Conservation (phyloP, 192 early-diverging fungal species). For the Coemansia reversa region DNA sequence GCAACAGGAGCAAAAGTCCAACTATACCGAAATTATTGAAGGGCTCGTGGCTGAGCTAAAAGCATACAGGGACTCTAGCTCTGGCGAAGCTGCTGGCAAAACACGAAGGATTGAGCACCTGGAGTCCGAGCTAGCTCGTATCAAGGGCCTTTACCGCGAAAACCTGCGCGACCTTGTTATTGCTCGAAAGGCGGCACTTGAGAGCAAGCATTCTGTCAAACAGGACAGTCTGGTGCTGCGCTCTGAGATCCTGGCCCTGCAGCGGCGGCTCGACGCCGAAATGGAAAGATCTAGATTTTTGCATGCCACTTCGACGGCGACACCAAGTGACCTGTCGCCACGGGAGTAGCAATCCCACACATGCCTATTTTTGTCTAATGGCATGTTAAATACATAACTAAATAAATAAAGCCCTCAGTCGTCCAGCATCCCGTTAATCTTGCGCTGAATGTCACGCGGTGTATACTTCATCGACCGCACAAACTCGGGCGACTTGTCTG, state of each 20-base stretch:
- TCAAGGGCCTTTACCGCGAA: conserved; percentile 47
- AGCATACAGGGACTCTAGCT: conserved; percentile 25
- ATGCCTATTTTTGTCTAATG: conserved; percentile 1
- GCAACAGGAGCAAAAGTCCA: conserved; percentile 49
- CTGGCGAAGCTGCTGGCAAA: conserved; percentile 21
- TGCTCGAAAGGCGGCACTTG: conserved; percentile 39
- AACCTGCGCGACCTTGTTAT: conserved; percentile 49
- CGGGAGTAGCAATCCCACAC: conserved; percentile 1
- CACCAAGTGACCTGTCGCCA: conserved; percentile 7
- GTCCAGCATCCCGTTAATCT: conserved; percentile 42
- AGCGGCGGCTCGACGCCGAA: conserved; percentile 51
- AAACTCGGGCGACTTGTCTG: conserved; percentile 50
- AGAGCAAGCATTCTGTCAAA: conserved; percentile 49
- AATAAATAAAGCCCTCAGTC: conserved; percentile 20
- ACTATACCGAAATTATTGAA: conserved; percentile 50
- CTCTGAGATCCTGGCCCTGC: conserved; percentile 49
- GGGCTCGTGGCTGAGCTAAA: conserved; percentile 41
- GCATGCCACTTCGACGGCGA: conserved; percentile 19
- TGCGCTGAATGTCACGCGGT: conserved; percentile 46
- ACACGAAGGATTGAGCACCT: conserved; percentile 32
- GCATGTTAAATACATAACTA: conserved; percentile 3
- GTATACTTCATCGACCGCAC: conserved; percentile 49
- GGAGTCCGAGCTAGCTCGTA: conserved; percentile 39
- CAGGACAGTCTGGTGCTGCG: conserved; percentile 51
- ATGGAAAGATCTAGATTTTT: conserved; percentile 50